Conservation (phyloP, 805 yeast genomes). For the Kodamaea jinghongensis region DNA sequence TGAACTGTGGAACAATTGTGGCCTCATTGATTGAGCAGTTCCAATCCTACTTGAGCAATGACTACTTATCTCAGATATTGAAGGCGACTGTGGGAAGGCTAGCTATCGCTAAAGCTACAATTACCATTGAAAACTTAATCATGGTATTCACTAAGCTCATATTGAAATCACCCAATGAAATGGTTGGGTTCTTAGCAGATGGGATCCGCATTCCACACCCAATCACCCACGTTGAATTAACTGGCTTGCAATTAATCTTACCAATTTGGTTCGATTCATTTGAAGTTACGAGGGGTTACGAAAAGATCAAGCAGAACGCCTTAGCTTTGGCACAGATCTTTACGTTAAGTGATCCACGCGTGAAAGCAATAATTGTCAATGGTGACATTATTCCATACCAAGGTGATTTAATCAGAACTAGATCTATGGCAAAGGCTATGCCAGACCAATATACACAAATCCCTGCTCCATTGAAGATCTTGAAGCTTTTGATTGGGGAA, state of each 20-base stretch:
- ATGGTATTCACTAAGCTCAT: conserved; percentile 74
- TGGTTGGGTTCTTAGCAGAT: conserved; percentile 56
- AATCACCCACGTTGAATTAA: conserved; percentile 12
- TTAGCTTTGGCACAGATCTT: conserved; percentile 69
- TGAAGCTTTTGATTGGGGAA: conserved; percentile 69
- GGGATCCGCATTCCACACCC: conserved; percentile 32
- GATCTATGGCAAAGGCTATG: conserved; percentile 74
- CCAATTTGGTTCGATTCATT: conserved; percentile 83
- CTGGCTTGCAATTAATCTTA: conserved; percentile 56
- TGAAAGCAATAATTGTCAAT: conserved; percentile 56
- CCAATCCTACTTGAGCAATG: conserved; percentile 34
- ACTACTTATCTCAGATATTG: conserved; percentile 55
- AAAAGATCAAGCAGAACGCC: conserved; percentile 64
- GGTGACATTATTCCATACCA: conserved; percentile 72
- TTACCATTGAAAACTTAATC: conserved; percentile 74
- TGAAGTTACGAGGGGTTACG: conserved; percentile 76
- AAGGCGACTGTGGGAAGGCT: conserved; percentile 72
- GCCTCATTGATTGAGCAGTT: conserved; percentile 56
- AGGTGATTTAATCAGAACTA: conserved; percentile 69
- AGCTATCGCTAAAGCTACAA: conserved; percentile 60
- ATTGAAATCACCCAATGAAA: conserved; percentile 56
- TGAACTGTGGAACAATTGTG: conserved; percentile 69
- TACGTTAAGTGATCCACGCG: conserved; percentile 51
- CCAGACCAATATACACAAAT: conserved; percentile 63
- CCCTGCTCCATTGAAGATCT: conserved; percentile 67